Evolutionary conservation across 176 grass and related monocot genomes (phyloP).

Genomic region (Lolium rigidum): DNA sequence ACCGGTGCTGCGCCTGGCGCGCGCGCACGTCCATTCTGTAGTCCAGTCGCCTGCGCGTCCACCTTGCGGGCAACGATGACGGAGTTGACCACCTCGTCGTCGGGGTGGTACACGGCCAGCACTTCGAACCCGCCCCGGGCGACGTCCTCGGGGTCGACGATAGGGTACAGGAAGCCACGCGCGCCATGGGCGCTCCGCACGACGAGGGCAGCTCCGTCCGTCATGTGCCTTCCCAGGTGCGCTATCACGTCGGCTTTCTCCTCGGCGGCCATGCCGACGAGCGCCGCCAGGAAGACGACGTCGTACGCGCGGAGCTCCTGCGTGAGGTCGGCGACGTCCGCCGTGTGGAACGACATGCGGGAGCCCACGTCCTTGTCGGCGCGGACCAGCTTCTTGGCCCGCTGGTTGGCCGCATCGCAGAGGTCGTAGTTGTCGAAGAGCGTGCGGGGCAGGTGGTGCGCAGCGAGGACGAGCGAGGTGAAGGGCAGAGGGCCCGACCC

Average conservation of each 20-base stretch:
- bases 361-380: not conserved
- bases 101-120: not conserved
- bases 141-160: not conserved
- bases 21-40: not conserved
- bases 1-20: not conserved
- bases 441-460: not conserved
- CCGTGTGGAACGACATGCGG: not conserved
- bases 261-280: not conserved
- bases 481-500: not conserved
- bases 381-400: not conserved
- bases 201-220: not conserved
- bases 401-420: not conserved
- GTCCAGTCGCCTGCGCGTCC: not conserved
- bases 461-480: not conserved
- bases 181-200: not conserved
- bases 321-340: not conserved
- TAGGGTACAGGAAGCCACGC: not conserved
- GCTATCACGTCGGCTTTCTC: not conserved
- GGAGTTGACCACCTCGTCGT: not conserved
- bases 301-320: not conserved
- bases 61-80: constrained; percentile 2
- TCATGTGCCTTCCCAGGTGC: not conserved
- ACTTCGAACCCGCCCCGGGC: not conserved
- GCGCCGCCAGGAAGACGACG: not conserved
- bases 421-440: not conserved